These are phyloP conservation scores for Acrodontium crateriforme DNA, from an alignment of 2,329 filamentous ascomycete species.

Conservation along the genomic window DNA sequence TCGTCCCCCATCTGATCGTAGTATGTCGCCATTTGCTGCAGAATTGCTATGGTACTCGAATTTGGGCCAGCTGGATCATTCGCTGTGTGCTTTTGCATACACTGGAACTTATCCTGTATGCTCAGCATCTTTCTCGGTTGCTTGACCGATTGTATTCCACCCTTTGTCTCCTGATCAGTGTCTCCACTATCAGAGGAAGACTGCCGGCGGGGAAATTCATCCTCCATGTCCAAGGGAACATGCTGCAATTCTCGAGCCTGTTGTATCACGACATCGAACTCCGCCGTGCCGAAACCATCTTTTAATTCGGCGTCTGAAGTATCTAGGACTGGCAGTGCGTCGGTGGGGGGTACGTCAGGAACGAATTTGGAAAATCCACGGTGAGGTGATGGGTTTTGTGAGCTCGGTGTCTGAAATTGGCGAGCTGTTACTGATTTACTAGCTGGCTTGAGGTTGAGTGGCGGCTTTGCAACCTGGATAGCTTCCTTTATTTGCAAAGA, in stretches of 20 bases:
- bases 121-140: slow-evolving; percentile 11
- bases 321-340: too few species aligned
- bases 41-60: slow-evolving; percentile 55
- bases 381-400: not conserved
- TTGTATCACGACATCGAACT: slow-evolving; percentile 50
- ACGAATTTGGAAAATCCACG: not conserved
- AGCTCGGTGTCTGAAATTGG: slow-evolving; percentile 24
- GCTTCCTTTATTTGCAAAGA: slow-evolving; percentile 1
- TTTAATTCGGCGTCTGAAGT: too few species aligned
- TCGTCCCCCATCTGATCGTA: slow-evolving; percentile 62
- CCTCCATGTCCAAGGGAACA: slow-evolving; percentile 34
- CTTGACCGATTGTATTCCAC: slow-evolving; percentile 5
- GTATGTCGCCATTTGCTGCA: slow-evolving; percentile 66
- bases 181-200: slow-evolving; percentile 13
- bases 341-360: too few species aligned
- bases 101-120: slow-evolving; percentile 36
- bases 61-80: slow-evolving; percentile 50
- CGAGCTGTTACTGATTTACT: slow-evolving; percentile 27
- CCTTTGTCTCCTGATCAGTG: slow-evolving; percentile 5
- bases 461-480: slow-evolving; percentile 17
- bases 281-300: too few species aligned
- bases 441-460: slow-evolving; percentile 38
- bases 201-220: slow-evolving; percentile 19
- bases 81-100: slow-evolving; percentile 44
- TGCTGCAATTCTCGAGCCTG: slow-evolving; percentile 47